These are phyloP conservation scores for Arctium minus DNA, from an alignment of 129 eudicot species.

Conservation along the genomic window DNA sequence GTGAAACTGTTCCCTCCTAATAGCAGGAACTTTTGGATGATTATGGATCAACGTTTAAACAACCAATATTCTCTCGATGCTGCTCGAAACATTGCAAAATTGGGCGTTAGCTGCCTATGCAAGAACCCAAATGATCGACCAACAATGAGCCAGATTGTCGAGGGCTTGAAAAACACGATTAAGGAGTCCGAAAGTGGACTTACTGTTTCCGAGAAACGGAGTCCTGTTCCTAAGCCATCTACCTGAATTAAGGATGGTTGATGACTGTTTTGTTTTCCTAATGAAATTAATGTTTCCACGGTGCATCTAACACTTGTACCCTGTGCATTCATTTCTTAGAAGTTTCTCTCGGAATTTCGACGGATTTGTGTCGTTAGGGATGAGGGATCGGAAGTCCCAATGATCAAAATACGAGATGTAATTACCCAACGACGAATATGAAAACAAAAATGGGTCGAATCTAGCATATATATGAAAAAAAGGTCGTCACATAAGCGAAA, in stretches of 20 bases:
- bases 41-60: constrained; percentile 57
- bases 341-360: too few relatives aligned
- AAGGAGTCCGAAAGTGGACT: constrained; percentile 33
- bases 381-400: too few relatives aligned
- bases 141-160: constrained; percentile 54
- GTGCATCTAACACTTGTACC: background rate
- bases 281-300: background rate
- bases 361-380: too few relatives aligned
- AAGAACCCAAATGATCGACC: constrained; percentile 65
- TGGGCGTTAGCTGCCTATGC: constrained; percentile 56
- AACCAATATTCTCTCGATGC: constrained; percentile 47
- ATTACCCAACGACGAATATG: too few relatives aligned
- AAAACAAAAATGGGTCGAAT: background rate
- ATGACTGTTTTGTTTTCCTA: background rate
- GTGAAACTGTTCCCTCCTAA: constrained; percentile 65
- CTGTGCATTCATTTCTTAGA: background rate
- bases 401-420: too few relatives aligned
- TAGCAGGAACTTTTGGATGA: constrained; percentile 53
- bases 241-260: constrained; percentile 39
- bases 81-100: constrained; percentile 53
- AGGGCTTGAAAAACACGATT: constrained; percentile 43
- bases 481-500: background rate
- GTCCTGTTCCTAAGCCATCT: constrained; percentile 30
- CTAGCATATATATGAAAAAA: background rate
- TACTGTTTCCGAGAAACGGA: constrained; percentile 4